A percentile compares a stretch with the other conserved stretches of the same genome.
Conservation (phyloP, 2,329 filamentous ascomycete genomes). For the Cladosporium colombiae region DNA sequence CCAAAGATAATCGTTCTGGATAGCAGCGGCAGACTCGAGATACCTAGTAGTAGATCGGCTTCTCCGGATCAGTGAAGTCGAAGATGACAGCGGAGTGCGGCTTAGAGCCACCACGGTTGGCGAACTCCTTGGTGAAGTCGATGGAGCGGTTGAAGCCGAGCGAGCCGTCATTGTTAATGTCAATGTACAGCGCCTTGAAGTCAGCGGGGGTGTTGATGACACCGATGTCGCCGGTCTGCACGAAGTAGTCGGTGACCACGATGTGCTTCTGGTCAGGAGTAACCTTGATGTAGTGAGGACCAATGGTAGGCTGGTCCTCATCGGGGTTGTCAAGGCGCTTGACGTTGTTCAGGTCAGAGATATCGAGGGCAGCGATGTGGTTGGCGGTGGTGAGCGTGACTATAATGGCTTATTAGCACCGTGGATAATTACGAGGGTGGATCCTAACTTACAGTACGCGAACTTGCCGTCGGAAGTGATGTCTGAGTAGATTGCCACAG, state of each 20-base stretch:
- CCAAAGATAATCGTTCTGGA: background rate
- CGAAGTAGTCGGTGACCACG: slow-evolving; percentile 66
- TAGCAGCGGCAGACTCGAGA: background rate
- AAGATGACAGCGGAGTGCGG: slow-evolving; percentile 60
- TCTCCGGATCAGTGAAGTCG: slow-evolving; percentile 42
- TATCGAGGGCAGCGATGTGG: slow-evolving; percentile 63
- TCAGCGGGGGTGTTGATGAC: slow-evolving; percentile 63
- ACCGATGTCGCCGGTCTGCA: slow-evolving; percentile 62
- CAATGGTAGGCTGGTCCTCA: slow-evolving; percentile 59
- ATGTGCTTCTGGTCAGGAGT: slow-evolving; percentile 65
- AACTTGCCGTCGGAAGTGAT: background rate
- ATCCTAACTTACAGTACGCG: background rate
- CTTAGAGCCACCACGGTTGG: slow-evolving; percentile 57
- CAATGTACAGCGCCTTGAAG: slow-evolving; percentile 64
- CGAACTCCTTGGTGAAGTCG: slow-evolving; percentile 57
- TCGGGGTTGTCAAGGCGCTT: slow-evolving; percentile 63
- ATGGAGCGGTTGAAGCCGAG: slow-evolving; percentile 62
- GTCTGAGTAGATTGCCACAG: background rate
- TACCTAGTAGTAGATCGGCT: background rate
- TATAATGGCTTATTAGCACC: slow-evolving; percentile 34
- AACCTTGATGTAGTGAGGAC: slow-evolving; percentile 66
- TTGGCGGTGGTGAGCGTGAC: slow-evolving; percentile 62
- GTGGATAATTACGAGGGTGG: background rate
- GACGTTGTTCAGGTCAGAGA: slow-evolving; percentile 60
- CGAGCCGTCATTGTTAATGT: slow-evolving; percentile 56